phyloP scores from a whole-genome alignment of 1,284 basidiomycete species.

The Fomes fomentarius region DNA sequence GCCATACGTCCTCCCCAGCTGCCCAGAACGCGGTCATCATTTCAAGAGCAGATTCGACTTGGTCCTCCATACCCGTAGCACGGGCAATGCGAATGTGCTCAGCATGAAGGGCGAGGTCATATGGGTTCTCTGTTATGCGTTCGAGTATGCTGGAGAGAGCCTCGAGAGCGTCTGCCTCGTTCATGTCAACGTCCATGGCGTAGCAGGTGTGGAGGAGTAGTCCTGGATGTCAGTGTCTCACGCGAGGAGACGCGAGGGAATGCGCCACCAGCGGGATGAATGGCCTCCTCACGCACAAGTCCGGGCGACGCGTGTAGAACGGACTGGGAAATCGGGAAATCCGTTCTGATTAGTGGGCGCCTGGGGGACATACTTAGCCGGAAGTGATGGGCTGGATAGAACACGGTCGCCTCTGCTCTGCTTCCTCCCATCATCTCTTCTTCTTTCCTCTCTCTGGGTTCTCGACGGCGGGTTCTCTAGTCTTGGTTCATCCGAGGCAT shows the following conservation, averaged over 20 bases:
- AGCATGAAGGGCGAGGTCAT: constrained; percentile 61
- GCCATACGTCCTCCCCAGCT: constrained; percentile 69
- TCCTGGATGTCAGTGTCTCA: too few species aligned
- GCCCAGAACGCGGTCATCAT: constrained; percentile 67
- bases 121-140: constrained; percentile 59
- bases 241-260: too few species aligned
- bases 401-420: constrained; percentile 7
- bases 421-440: constrained; percentile 20
- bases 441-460: constrained; percentile 18
- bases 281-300: background rate
- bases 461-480: constrained; percentile 18
- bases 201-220: background rate
- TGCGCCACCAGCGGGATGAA: background rate
- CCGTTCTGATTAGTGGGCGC: constrained; percentile 4
- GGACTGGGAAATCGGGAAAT: background rate
- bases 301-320: background rate
- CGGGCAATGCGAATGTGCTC: constrained; percentile 65
- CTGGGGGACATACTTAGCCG: constrained; percentile 14
- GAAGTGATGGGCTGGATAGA: constrained; percentile 11
- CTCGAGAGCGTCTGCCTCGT: constrained; percentile 50
- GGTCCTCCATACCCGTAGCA: constrained; percentile 57
- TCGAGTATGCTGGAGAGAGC: constrained; percentile 62
- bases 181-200: constrained; percentile 31
- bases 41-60: constrained; percentile 62
- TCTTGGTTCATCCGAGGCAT: constrained; percentile 33